Evolutionary conservation across 164 flowering plant genomes (phyloP), one percentile per base, ranked within the genome.

Genomic region (Aristolochia contorta): DNA sequence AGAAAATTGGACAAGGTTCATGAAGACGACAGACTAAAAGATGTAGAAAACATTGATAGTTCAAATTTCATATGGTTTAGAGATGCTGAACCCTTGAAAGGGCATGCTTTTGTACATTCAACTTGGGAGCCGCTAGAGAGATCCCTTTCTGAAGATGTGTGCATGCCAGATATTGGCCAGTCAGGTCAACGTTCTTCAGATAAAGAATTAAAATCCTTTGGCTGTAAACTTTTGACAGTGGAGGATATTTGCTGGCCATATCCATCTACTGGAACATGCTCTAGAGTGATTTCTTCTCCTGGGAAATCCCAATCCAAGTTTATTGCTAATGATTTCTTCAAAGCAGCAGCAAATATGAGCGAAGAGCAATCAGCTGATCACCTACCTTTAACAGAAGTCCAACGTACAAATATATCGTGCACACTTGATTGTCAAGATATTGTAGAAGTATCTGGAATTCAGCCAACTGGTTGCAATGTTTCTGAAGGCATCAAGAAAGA

Each of bases 121-220:
- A 66, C 68, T 57, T n/a, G 52, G 48, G 72, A 58, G 48, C 19
- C 74, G 33, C 21, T 24, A 7, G 25, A 58, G 19, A 66, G 63
- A 55, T 63, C 70, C 69, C 66, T 69, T 43, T 67, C 57, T 41
- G 73, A 73, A 65, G 76, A 71, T 61, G 73, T 56, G 60, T 64
- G 16, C 59, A 58, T 55, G 8, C 51, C 72, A 27, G 68, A 6
- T 50, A 64, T 70, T 45, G 49, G n/a, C 32, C 70, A 54, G 56
- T 71, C 62, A 0, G 69, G 61, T 54, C 62, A 60, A 52, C 47
- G 57, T 49, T 37, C 43, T 8, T 37, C 43, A 37, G 43, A 10
- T 37, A 37, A 7, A 37, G 43, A 37, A 37, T 37, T 37, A 3
- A 37, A 0, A 49, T 49, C 63, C 56, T 77, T 53, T 71, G 67